Evolutionary conservation across 2,329 filamentous ascomycete genomes (phyloP), one percentile per base, ranked within the genome.

Genomic region (Phoma herbarum): DNA sequence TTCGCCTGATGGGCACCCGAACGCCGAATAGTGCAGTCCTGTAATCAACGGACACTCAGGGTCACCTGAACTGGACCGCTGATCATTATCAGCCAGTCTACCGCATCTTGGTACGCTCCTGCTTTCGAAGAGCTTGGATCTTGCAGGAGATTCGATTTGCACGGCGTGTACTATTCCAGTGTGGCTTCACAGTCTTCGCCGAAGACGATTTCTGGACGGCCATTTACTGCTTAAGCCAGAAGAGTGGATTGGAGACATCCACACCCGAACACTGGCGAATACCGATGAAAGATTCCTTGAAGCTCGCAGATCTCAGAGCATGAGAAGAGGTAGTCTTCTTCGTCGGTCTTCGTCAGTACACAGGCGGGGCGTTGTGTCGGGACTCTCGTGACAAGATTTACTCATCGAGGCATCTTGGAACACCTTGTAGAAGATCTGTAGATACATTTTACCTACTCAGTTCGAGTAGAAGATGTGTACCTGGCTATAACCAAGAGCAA

Each of bases 381-480:
- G 48, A 43, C 33, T 26, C 48, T 31, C 37, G 37, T 7, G 48
- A 51, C 20, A 51, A 33, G 14, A 43, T 51, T 1, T 51, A 43
- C 18, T 28, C 48, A 2, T 11, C 20, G 4, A n/a, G 20, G 48
- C 9, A 20, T 51, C 14, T 20, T 50, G 25, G 16, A 26, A 2
- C 11, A 3, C 5, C 8, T 25, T 4, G 39, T 42, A 3, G 10
- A 20, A 16, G 4, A 18, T 3, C 18, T 25, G 2, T 11, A 18
- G 4, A 28, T 43, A 6, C 22, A 12, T 3, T 14, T 26, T 11
- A 20, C 41, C 12, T 51, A 51, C 9, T 33, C 37, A 12, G 2
- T 6, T 4, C 16, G 18, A 1, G 23, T 18, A 25, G 12, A 11
- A n/a, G 26, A 25, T 8, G 11, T 43, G 4, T 51, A 33, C 14